These are phyloP conservation scores for Phyllostachys edulis DNA, from an alignment of 176 grass and related monocot species.

Conservation along the genomic window DNA sequence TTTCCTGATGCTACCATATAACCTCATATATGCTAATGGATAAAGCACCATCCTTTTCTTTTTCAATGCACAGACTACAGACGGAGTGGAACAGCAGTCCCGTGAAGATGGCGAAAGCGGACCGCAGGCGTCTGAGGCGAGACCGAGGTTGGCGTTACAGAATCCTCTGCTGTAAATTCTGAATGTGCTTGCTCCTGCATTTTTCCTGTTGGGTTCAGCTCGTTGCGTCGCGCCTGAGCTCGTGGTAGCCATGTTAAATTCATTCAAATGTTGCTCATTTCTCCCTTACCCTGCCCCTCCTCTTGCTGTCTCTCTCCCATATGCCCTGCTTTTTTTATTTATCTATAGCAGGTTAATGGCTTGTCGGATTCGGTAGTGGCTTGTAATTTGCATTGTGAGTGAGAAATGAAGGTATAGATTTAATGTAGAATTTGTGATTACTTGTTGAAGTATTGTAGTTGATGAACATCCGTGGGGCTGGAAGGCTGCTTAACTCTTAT, in stretches of 20 bases:
- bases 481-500: not conserved
- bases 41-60: not conserved
- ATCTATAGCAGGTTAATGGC: slow-evolving; percentile 56
- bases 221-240: slow-evolving; percentile 30
- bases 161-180: slow-evolving; percentile 90
- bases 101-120: slow-evolving; percentile 80
- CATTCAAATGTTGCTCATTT: slow-evolving; percentile 43
- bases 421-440: not conserved
- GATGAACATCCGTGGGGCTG: not conserved
- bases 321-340: slow-evolving; percentile 56
- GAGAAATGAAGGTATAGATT: slow-evolving; percentile 52
- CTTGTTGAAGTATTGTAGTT: not conserved
- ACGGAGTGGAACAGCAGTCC: slow-evolving; percentile 89
- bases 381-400: slow-evolving; percentile 47
- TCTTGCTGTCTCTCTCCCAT: not conserved
- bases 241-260: slow-evolving; percentile 51
- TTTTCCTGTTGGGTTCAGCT: slow-evolving; percentile 27
- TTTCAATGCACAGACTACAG: slow-evolving; percentile 55
- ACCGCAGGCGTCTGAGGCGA: slow-evolving; percentile 55
- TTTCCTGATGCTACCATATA: not conserved
- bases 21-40: not conserved
- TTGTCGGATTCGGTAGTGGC: slow-evolving; percentile 45
- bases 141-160: slow-evolving; percentile 56
- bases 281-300: not conserved
- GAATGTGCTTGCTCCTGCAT: slow-evolving; percentile 24